Conservation (phyloP, 495 filamentous ascomycete species). For the Physcia stellaris region DNA sequence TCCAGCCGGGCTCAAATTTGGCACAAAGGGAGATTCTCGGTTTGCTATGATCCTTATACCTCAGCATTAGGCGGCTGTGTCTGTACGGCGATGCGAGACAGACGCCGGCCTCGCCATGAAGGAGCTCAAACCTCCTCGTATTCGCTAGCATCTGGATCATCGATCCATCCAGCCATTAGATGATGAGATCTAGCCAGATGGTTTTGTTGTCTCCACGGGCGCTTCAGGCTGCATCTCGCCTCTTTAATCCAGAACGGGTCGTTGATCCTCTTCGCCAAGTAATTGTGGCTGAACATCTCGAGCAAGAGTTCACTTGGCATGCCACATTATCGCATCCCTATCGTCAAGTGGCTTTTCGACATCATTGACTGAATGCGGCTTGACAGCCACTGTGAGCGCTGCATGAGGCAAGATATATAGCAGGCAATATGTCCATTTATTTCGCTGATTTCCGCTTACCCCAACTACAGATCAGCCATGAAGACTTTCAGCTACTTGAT, state of each 20-base stretch:
- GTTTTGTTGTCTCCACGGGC: background rate
- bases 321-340: background rate
- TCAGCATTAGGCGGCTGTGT: no score
- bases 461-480: background rate
- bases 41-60: no score
- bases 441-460: background rate
- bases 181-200: background rate
- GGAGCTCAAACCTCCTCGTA: slow-evolving; percentile 8
- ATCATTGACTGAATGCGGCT: background rate
- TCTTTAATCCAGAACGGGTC: no score
- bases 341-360: background rate
- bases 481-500: background rate
- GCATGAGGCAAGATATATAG: background rate
- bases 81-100: no score
- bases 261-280: background rate
- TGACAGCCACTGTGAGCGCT: background rate
- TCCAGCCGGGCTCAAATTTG: no score
- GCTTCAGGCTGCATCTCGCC: no score
- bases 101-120: no score
- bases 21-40: no score
- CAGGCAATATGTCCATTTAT: background rate
- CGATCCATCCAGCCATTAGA: background rate
- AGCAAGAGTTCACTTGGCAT: background rate
- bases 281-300: background rate
- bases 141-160: slow-evolving; percentile 4